Evolutionary conservation across 768 basidiomycete genomes (phyloP).

Genomic region (Mycena vitilis): DNA sequence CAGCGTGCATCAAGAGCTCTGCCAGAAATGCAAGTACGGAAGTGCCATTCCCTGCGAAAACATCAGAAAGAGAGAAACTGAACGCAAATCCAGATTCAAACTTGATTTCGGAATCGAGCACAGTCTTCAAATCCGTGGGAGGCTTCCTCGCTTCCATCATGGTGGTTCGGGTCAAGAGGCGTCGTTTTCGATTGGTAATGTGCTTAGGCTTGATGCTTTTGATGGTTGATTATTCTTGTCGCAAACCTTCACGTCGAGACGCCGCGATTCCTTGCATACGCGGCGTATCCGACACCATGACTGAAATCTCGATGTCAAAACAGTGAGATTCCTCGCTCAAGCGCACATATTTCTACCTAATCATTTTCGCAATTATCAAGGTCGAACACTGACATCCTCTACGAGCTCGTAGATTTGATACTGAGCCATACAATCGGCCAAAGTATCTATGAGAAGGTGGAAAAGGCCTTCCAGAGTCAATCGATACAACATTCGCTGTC

Average conservation of each 20-base stretch:
- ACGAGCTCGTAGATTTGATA: slow-evolving; percentile 18
- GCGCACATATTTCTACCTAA: neutral
- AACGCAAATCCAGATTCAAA: slow-evolving; percentile 40
- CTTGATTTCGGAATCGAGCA: slow-evolving; percentile 74
- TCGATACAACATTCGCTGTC: neutral
- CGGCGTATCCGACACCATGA: slow-evolving; percentile 7
- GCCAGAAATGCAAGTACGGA: slow-evolving; percentile 59
- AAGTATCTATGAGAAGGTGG: slow-evolving; percentile 9
- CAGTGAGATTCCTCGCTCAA: neutral
- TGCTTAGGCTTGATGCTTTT: too few species aligned
- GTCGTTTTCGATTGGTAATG: neutral
- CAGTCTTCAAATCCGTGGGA: slow-evolving; percentile 65
- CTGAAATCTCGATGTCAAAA: neutral
- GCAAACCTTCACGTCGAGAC: too few species aligned
- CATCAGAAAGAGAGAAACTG: neutral
- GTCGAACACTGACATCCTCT: neutral
- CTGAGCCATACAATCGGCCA: slow-evolving; percentile 18
- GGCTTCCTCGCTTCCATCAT: slow-evolving; percentile 40
- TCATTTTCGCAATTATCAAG: neutral
- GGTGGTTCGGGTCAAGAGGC: slow-evolving; percentile 15
- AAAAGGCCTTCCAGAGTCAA: neutral
- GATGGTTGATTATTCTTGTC: too few species aligned
- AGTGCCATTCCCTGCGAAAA: slow-evolving; percentile 79
- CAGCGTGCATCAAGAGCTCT: neutral
- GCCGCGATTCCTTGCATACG: too few species aligned